Percentiles rank a stretch among this genome's conserved stretches.
Evolutionary conservation across 257 asterid species (phyloP).

Genomic region (Solanum clarkiae): DNA sequence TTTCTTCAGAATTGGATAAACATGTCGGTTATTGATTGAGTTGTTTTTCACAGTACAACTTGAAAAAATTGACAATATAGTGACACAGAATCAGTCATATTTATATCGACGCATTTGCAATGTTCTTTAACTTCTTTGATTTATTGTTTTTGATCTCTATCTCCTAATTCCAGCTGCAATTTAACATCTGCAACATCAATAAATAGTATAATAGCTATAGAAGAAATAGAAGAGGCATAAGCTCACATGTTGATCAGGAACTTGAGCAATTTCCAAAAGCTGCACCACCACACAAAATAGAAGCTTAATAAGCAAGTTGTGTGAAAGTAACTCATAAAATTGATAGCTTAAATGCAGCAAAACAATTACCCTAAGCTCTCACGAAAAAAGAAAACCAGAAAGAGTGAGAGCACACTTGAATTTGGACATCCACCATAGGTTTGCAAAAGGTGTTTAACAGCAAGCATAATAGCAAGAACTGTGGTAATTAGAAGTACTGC

Average conservation of each 20-base stretch:
- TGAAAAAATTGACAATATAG: not conserved
- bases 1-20: not conserved
- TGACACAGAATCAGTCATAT: not conserved
- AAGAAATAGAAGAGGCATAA: not conserved
- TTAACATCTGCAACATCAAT: not conserved
- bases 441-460: not conserved
- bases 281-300: slow-evolving; percentile 32
- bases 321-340: not conserved
- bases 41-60: not conserved
- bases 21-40: not conserved
- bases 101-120: not conserved
- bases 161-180: not conserved
- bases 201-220: not conserved
- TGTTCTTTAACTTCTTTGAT: not conserved
- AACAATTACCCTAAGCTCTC: not conserved
- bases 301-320: not conserved
- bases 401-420: not conserved
- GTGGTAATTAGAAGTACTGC: not conserved
- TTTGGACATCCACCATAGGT: not conserved
- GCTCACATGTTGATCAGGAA: slow-evolving; percentile 86
- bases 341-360: not conserved
- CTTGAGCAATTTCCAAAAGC: slow-evolving; percentile 99
- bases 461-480: not conserved
- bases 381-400: not conserved
- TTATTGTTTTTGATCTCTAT: not conserved